phyloP scores from a whole-genome alignment of 345 rosid species.

The Syzygium jambos region DNA sequence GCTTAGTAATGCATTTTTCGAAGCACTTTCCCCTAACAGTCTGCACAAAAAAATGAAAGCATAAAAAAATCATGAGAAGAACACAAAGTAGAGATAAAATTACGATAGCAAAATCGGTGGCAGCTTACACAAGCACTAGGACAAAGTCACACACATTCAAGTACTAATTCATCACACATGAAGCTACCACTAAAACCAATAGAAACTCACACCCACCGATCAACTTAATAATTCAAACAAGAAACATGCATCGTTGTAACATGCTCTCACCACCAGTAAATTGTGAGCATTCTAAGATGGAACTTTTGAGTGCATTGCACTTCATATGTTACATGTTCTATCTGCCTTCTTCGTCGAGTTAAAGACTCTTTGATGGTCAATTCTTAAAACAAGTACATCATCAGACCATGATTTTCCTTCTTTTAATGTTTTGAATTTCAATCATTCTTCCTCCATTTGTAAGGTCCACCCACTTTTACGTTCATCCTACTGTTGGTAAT shows the following conservation, averaged over 20 bases:
- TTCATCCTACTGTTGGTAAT: not conserved
- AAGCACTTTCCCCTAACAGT: conserved; percentile 83
- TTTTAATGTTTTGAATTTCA: not conserved
- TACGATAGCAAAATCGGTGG: not conserved
- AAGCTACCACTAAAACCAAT: not conserved
- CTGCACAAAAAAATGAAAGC: conserved; percentile 18
- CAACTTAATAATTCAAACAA: not conserved
- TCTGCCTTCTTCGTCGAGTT: not conserved
- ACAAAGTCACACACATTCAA: not conserved
- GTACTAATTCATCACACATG: not conserved
- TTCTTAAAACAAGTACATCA: not conserved
- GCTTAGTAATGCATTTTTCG: conserved; percentile 78
- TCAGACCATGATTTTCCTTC: not conserved
- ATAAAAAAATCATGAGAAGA: not conserved
- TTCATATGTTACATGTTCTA: not conserved
- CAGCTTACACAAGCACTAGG: not conserved
- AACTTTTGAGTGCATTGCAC: not conserved
- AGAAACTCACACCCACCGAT: not conserved
- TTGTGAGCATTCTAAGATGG: not conserved
- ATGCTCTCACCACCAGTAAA: not conserved
- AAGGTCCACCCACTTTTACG: not conserved
- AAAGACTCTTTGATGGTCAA: not conserved
- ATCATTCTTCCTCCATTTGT: not conserved
- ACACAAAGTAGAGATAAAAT: not conserved
- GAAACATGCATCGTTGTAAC: not conserved